These are phyloP conservation scores for Diaporthe amygdali DNA, from an alignment of 2,329 filamentous ascomycete species.

Conservation along the genomic window DNA sequence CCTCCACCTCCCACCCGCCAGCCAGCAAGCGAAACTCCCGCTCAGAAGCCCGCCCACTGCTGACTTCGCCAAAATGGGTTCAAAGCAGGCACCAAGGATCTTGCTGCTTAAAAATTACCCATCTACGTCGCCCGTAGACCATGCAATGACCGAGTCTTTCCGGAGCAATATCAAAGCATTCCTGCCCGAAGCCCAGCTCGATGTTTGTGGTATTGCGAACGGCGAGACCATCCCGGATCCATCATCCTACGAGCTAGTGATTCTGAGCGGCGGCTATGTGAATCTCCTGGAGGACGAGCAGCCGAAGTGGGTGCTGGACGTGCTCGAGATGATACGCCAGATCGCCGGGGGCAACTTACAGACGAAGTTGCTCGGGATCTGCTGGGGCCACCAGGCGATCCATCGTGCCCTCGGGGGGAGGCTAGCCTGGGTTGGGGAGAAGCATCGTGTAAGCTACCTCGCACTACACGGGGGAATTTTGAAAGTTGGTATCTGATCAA, in stretches of 20 bases:
- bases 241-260: not conserved
- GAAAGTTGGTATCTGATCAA: not conserved
- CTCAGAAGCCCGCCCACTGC: too few relatives aligned
- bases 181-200: not conserved
- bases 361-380: not conserved
- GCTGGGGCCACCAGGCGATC: not conserved
- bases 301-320: not conserved
- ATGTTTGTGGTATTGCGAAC: not conserved
- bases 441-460: not conserved
- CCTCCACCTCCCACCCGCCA: too few relatives aligned
- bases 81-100: not conserved
- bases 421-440: not conserved
- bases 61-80: not conserved
- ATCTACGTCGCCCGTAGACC: not conserved
- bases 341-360: not conserved
- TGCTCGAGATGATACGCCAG: not conserved
- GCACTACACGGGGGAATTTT: not conserved
- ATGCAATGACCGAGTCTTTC: not conserved
- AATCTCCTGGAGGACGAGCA: not conserved
- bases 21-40: too few relatives aligned
- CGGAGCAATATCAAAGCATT: not conserved
- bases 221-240: not conserved
- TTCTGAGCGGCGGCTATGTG: not conserved
- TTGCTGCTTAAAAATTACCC: constrained; percentile 2
- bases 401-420: not conserved